Evolutionary conservation across 495 filamentous ascomycete genomes (phyloP), one percentile per base, ranked within the genome.

Genomic region (Cercophora newfieldiana): DNA sequence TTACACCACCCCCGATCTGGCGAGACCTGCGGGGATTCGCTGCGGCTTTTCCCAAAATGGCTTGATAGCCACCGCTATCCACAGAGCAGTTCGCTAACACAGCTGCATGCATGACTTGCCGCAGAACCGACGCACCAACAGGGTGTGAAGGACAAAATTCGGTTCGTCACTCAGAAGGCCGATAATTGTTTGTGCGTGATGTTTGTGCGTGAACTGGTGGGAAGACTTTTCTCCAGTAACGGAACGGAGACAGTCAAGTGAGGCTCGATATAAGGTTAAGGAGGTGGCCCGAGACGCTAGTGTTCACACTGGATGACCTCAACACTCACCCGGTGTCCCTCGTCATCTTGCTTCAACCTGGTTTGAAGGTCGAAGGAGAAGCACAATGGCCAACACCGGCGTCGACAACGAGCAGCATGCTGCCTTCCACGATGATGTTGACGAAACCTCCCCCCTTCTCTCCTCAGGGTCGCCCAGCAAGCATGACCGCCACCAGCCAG

Each of bases 361-460:
- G 3, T 18, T 37, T 28, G 6, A 21, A 22, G 16, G 22, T 48
- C 6, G 16, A 48, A 49, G 16, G 44, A 29, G 25, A 25, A 19
- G 10, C 28, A 63, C 30, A 25, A 64, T 64, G 62, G 30, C 30
- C 53, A 56, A 57, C 62, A 25, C 53, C 18, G 24, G 49, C 51
- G 14, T 54, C 18, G 62, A 57, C 53, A 50, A 1, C 21, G 3
- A 58, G 19, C 53, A 49, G 24, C 25, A 3, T 19, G 21, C 19
- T 37, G 28, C 12, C 50, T 6, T 10, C 21, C 7, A 54, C 62
- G 12, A 64, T 26, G 16, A 65, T 60, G 63, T 50, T 26, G 63
- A 65, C 63, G 63, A 65, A 31, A 65, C 63, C n/a, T 65, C 63
- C 0, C 63, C 63, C 14, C 55, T 65, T n/a, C 63, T 65, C 55